These are phyloP conservation scores for Pichia sp. DNA, from an alignment of 1,139 yeast species.

Conservation along the genomic window DNA sequence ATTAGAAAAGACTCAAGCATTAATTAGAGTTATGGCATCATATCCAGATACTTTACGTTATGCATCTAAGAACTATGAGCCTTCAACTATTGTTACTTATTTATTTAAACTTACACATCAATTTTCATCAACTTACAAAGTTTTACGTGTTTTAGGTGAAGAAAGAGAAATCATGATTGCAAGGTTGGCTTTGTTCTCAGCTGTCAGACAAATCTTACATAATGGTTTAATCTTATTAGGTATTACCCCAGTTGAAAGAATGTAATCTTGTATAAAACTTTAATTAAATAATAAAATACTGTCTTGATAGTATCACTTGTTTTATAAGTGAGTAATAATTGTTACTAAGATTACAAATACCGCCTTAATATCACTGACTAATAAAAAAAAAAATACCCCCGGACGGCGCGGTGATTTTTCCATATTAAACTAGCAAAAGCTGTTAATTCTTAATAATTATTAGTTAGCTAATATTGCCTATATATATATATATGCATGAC, in stretches of 20 bases:
- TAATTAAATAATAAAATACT: background rate
- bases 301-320: too few species aligned
- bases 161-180: slow-evolving; percentile 82
- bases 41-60: slow-evolving; percentile 88
- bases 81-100: slow-evolving; percentile 91
- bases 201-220: slow-evolving; percentile 85
- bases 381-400: too few species aligned
- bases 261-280: slow-evolving; percentile 41
- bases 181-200: slow-evolving; percentile 83
- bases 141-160: slow-evolving; percentile 97
- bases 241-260: slow-evolving; percentile 96
- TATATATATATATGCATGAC: too few species aligned
- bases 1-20: slow-evolving; percentile 35
- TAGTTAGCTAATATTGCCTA: too few species aligned
- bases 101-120: slow-evolving; percentile 87
- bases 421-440: too few species aligned
- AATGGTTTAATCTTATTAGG: slow-evolving; percentile 92
- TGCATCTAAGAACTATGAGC: slow-evolving; percentile 83
- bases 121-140: slow-evolving; percentile 92
- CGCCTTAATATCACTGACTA: too few species aligned
- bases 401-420: too few species aligned
- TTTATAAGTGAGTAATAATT: too few species aligned
- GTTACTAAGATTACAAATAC: too few species aligned
- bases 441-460: too few species aligned
- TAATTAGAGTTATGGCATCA: slow-evolving; percentile 76